Evolutionary conservation across 169 alveolate species (phyloP).

Genomic region (Plasmodium vivax): DNA sequence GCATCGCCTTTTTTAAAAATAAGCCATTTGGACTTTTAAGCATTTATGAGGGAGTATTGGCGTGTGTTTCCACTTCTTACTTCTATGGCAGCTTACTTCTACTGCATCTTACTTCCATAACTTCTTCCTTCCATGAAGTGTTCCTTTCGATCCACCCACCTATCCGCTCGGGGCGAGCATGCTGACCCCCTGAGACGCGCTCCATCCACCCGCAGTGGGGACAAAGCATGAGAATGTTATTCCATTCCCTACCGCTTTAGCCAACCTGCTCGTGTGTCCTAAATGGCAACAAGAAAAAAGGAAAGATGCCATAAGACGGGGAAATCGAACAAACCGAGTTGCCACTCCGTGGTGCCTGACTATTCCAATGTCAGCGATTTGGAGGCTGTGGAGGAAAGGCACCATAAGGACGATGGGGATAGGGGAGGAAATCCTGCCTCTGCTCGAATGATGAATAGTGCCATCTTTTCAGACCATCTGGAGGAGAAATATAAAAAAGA

Average conservation of each 20-base stretch:
- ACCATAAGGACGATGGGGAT: not conserved
- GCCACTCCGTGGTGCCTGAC: constrained; percentile 11
- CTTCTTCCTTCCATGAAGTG: not conserved
- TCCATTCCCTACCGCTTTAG: not conserved
- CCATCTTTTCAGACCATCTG: not conserved
- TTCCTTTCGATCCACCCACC: not conserved
- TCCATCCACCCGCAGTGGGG: not conserved
- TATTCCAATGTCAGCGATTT: not conserved
- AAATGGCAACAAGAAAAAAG: constrained; percentile 63
- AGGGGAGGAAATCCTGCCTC: not conserved
- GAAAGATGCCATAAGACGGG: constrained; percentile 64
- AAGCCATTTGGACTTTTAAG: not conserved
- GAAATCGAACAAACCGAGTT: constrained; percentile 23
- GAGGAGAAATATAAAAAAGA: not conserved
- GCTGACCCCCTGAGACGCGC: not conserved
- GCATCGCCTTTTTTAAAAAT: not conserved
- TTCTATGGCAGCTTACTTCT: not conserved
- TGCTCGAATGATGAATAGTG: not conserved
- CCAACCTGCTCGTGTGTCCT: not conserved
- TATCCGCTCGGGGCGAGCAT: not conserved
- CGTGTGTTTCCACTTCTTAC: not conserved
- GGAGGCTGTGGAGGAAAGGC: not conserved
- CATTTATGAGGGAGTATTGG: not conserved
- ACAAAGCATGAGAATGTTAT: not conserved
- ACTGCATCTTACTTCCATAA: no score